These are phyloP conservation scores for Fusarium duplospermum DNA, from an alignment of 2,329 filamentous ascomycete genomes.

Conservation along the genomic window DNA sequence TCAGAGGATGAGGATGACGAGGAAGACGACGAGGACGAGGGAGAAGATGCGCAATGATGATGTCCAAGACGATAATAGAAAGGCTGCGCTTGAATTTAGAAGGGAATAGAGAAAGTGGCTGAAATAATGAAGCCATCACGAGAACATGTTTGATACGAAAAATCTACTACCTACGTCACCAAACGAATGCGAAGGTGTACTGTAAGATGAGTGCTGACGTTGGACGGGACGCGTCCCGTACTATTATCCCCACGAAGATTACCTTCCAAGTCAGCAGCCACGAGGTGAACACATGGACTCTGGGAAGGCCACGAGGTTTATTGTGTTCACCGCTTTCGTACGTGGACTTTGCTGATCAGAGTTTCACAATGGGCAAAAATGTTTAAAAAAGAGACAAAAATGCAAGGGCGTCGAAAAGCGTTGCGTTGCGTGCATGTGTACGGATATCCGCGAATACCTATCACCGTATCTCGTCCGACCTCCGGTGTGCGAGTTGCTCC, in stretches of 20 bases:
- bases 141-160: constrained; percentile 4
- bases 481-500: neutral
- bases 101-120: constrained; percentile 2
- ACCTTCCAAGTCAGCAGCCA: neutral
- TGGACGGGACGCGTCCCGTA: neutral
- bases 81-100: constrained; percentile 11
- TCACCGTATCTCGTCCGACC: neutral
- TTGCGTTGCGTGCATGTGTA: neutral
- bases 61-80: constrained; percentile 12
- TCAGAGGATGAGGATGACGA: constrained; percentile 29
- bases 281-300: neutral
- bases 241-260: neutral
- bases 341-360: neutral
- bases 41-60: constrained; percentile 12
- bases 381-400: neutral
- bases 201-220: neutral
- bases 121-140: constrained; percentile 28
- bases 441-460: neutral
- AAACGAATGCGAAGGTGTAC: neutral
- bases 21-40: constrained; percentile 39
- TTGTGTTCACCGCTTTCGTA: neutral
- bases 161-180: neutral
- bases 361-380: neutral
- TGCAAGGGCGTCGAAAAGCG: neutral
- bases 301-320: neutral